Base-by-base conservation (phyloP, 257 asterid genomes). In the Linderniella brevidens region DNA sequence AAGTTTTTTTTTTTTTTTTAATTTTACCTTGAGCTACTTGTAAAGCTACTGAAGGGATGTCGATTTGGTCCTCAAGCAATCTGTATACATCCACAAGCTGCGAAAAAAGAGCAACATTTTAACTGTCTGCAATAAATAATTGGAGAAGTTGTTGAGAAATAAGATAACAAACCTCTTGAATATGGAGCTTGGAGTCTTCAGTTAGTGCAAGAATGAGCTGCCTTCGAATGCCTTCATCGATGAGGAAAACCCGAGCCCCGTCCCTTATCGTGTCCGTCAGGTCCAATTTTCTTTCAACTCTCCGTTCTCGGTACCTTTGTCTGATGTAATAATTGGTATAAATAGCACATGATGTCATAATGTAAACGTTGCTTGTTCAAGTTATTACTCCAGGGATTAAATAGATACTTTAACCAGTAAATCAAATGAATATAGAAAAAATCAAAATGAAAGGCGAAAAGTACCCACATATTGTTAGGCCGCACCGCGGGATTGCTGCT, bases 261-360 rank as follows among this genome's bases (percentile, higher is more conserved):
- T 90, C 99, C 79, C 85, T 90, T 67, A 90, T 90, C 29, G 99
- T 90, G 74, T 69, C 94, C 1, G 96, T 85, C 49, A 90, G 94
- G 71, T 90, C 96, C 77, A 90, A 64, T 66, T 77, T 85, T 53
- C 52, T 73, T 56, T 61, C 64, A 41, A 68, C 57, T 61, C 50
- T 74, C 58, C 55, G 65, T 32, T 64, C 73, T 58, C 67, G 66
- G 47, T 74, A 66, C 51, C 68, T 44, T 77, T 57, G 75, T 57
- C 94, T 79, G 83, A 32, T 48, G 55, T 20, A 62, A 47, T 9
- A n/a, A 38, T 10, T 39, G 19, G 19, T 36, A 37, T 3, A 37
- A 32, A 29, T 13, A 14, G n/a, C 15, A 60, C 40, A n/a, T n/a
- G n/a, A n/a, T n/a, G n/a, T n/a, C n/a, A n/a, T n/a, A n/a, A n/a